Evolutionary conservation across 1,284 basidiomycete genomes (phyloP), one percentile per base, ranked within the genome.

Genomic region (Rhizopogon parksii): DNA sequence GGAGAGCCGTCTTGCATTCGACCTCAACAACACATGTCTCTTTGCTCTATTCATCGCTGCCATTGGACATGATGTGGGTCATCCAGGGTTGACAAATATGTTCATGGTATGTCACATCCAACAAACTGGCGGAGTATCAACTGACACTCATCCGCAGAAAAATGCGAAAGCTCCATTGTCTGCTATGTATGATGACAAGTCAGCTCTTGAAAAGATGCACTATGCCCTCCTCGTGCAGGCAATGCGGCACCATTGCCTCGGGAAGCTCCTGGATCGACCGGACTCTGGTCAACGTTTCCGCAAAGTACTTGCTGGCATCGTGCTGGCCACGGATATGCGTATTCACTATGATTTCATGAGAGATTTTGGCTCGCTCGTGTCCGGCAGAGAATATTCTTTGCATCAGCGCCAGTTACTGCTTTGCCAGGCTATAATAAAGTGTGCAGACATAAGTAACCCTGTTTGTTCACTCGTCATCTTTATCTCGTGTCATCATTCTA

Each of bases 381-480:
- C 70, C 3, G 77, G 74, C 15, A 69, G 71, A 19, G 64, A 68
- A 9, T 66, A 65, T 9, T 65, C 75, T 32, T 51, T 75, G 30
- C 66, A 68, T 52, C 70, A 73, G 52, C 76, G 83, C 53, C 79
- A 87, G 55, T 72, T 89, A 21, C 69, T 95, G 51, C 68, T 93
- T n/a, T 93, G 89, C 63, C 91, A 96, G 61, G 88, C 88, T 3
- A 73, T 97, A 47, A 86, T 97, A 68, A 97, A 97, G 69, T 95
- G 93, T 62, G 92, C 92, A 9, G 94, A 97, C 70, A 97, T 97
- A 63, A 94, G 90, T 65, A 97, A 97, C 67, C 93, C 94, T 9
- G 91, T 95, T 66, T 57, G 88, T 78, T 42, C 47, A 49, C 38
- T 40, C 37, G 42, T 40, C 11, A 54, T 46, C 37, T 53, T 39